phyloP scores from a whole-genome alignment of 768 basidiomycete genomes.

The Serendipita sp. region DNA sequence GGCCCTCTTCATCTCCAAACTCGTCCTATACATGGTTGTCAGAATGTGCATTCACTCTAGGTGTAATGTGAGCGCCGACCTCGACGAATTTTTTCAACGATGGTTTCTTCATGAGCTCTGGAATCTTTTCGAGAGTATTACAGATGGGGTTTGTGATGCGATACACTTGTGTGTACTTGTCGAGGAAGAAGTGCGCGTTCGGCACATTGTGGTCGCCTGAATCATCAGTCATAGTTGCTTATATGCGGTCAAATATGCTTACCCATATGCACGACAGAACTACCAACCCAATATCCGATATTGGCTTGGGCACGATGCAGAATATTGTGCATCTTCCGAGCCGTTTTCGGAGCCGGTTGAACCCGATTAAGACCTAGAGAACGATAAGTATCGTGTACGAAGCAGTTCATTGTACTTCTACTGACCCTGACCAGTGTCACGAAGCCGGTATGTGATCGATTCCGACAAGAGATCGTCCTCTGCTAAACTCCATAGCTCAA shows the following conservation, averaged over 20 bases:
- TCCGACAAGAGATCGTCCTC: slow-evolving; percentile 74
- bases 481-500: slow-evolving; percentile 67
- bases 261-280: slow-evolving; percentile 79
- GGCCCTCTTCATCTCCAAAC: slow-evolving; percentile 60
- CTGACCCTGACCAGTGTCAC: slow-evolving; percentile 73
- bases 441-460: slow-evolving; percentile 55
- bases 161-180: slow-evolving; percentile 87
- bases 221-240: not conserved
- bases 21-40: slow-evolving; percentile 28
- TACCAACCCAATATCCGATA: slow-evolving; percentile 74
- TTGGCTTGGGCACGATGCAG: slow-evolving; percentile 69
- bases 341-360: slow-evolving; percentile 72
- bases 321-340: slow-evolving; percentile 81
- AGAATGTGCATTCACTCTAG: too few relatives aligned
- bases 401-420: too few relatives aligned
- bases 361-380: slow-evolving; percentile 51
- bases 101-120: slow-evolving; percentile 47
- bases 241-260: not conserved
- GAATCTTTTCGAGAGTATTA: slow-evolving; percentile 62
- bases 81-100: slow-evolving; percentile 64
- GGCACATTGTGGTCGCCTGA: slow-evolving; percentile 57
- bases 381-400: too few relatives aligned
- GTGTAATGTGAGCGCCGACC: not conserved
- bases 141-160: slow-evolving; percentile 79
- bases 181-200: slow-evolving; percentile 74